Evolutionary conservation across 1,284 basidiomycete species (phyloP).

Genomic region (Sanghuangporus sanghuang): DNA sequence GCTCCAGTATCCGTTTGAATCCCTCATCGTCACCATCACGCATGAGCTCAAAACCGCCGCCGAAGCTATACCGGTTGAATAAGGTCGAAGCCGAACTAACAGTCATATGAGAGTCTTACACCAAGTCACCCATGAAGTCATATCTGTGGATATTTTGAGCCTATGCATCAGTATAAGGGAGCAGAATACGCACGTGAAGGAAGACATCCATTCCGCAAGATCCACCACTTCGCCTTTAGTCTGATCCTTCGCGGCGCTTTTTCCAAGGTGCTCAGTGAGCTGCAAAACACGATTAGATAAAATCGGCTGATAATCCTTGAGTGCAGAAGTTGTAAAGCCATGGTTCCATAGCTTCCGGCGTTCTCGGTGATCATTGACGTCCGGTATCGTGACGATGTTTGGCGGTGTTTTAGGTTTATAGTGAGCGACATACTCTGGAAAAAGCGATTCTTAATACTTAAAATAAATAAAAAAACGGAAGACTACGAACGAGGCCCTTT

Average conservation of each 20-base stretch:
- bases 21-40: slow-evolving; percentile 20
- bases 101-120: slow-evolving; percentile 17
- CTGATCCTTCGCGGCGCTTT: slow-evolving; percentile 8
- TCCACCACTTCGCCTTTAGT: slow-evolving; percentile 22
- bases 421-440: neutral
- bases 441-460: neutral
- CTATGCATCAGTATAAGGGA: neutral
- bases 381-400: slow-evolving; percentile 21
- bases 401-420: neutral
- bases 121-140: slow-evolving; percentile 37
- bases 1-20: slow-evolving; percentile 14
- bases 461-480: neutral
- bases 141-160: slow-evolving; percentile 20
- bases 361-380: slow-evolving; percentile 32
- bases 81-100: neutral
- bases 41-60: slow-evolving; percentile 16
- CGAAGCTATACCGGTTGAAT: slow-evolving; percentile 22
- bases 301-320: slow-evolving; percentile 35
- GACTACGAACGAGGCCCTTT: slow-evolving; percentile 23
- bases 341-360: slow-evolving; percentile 38
- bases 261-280: slow-evolving; percentile 28
- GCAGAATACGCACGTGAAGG: slow-evolving; percentile 21
- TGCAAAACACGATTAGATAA: slow-evolving; percentile 29
- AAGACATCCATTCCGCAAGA: slow-evolving; percentile 31
- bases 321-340: slow-evolving; percentile 33